Percentiles rank a stretch among this genome's conserved stretches.
Conservation (phyloP, 1,284 basidiomycete genomes). For the Cerioporus squamosus region DNA sequence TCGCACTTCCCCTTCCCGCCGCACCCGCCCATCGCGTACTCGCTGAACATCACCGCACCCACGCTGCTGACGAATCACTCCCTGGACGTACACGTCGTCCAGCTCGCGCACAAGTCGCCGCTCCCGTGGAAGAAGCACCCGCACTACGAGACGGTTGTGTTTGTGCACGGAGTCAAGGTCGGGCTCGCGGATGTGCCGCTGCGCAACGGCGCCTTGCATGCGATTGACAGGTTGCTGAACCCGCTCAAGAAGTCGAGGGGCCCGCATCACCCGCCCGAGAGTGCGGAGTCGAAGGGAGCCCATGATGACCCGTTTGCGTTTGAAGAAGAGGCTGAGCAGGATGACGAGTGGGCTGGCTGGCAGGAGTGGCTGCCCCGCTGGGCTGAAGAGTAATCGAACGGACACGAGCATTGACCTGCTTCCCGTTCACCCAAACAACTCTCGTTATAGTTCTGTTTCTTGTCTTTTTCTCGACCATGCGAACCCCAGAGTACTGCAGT, state of each 20-base stretch:
- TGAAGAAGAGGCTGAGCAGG: slow-evolving; percentile 28
- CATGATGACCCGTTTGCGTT: background rate
- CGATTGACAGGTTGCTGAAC: slow-evolving; percentile 54
- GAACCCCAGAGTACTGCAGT: too few species aligned
- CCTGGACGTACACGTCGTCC: slow-evolving; percentile 54
- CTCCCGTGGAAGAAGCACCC: slow-evolving; percentile 21
- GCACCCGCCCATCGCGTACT: slow-evolving; percentile 42
- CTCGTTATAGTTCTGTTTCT: too few species aligned
- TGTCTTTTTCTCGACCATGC: too few species aligned
- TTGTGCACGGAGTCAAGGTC: slow-evolving; percentile 56
- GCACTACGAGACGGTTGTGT: slow-evolving; percentile 50
- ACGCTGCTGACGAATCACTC: slow-evolving; percentile 55
- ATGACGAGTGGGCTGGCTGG: slow-evolving; percentile 61
- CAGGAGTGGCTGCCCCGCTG: slow-evolving; percentile 54
- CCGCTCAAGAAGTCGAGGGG: slow-evolving; percentile 29
- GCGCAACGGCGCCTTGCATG: slow-evolving; percentile 68
- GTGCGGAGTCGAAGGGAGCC: slow-evolving; percentile 24
- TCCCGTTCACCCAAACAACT: too few species aligned
- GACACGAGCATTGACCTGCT: background rate
- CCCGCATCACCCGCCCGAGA: slow-evolving; percentile 22
- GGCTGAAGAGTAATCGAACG: slow-evolving; percentile 33
- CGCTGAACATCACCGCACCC: slow-evolving; percentile 49
- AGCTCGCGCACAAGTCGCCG: slow-evolving; percentile 47
- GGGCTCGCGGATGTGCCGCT: slow-evolving; percentile 56
- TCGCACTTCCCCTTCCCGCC: slow-evolving; percentile 1